Conservation (phyloP, 148 eudicot species). For the Spergularia bocconei region DNA sequence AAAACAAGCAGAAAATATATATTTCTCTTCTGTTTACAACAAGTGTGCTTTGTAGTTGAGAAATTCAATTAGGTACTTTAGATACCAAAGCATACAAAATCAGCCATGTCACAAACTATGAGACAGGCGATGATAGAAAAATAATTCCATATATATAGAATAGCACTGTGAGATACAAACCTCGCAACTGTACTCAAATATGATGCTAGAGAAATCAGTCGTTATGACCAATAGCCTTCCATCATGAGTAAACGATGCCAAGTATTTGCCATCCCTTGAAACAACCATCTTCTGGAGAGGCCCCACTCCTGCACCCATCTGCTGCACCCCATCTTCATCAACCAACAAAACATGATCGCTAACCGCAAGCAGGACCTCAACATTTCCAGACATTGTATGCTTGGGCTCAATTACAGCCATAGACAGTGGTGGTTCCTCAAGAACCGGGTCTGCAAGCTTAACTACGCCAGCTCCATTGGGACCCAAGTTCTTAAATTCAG, state of each 20-base stretch:
- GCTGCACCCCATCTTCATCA: conserved; percentile 88
- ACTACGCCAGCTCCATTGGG: conserved; percentile 31
- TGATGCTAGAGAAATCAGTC: conserved; percentile 63
- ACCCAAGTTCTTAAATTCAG: conserved; percentile 58
- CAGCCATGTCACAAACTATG: not conserved
- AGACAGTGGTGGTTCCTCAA: conserved; percentile 81
- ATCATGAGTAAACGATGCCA: conserved; percentile 90
- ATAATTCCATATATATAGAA: not conserved
- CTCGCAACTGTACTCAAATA: conserved; percentile 85
- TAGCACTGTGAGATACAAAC: conserved; percentile 37
- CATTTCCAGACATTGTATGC: conserved; percentile 88
- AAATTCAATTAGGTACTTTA: not conserved
- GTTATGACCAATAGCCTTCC: conserved; percentile 85
- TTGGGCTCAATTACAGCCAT: conserved; percentile 91
- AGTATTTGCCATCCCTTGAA: conserved; percentile 67
- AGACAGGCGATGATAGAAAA: not conserved
- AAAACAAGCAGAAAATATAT: too few relatives aligned
- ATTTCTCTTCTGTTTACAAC: too few relatives aligned
- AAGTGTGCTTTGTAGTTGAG: too few relatives aligned
- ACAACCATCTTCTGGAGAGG: conserved; percentile 91
- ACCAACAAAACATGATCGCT: conserved; percentile 76
- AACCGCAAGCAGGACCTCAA: conserved; percentile 77
- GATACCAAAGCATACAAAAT: not conserved
- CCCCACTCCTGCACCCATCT: conserved; percentile 65
- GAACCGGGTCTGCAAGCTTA: conserved; percentile 61